Evolutionary conservation across 129 eudicot genomes (phyloP).

Genomic region (Centrapalus pauciflorus): DNA sequence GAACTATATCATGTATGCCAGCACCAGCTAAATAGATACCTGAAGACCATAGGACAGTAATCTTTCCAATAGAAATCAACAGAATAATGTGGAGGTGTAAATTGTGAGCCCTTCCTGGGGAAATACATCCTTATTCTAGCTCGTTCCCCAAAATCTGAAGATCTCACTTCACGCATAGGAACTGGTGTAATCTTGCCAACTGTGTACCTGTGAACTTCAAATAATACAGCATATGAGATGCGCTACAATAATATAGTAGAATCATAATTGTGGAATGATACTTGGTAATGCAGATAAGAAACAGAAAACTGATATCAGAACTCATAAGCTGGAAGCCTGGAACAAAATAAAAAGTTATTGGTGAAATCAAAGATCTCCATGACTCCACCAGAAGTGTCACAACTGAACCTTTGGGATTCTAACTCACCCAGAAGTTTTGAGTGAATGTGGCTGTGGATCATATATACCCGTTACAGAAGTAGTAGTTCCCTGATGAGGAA

Average conservation of each 20-base stretch:
- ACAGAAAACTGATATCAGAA: not conserved
- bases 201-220: constrained; percentile 76
- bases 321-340: not conserved
- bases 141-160: constrained; percentile 77
- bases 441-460: not conserved
- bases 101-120: constrained; percentile 78
- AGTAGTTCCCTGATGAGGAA: constrained; percentile 4
- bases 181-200: constrained; percentile 99
- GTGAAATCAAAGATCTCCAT: not conserved
- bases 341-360: not conserved
- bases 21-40: constrained; percentile 42
- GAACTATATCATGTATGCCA: not conserved
- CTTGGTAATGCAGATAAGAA: not conserved
- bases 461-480: not conserved
- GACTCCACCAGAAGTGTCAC: not conserved
- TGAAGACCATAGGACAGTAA: constrained; percentile 99
- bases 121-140: constrained; percentile 95
- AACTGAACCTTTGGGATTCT: not conserved
- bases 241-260: not conserved
- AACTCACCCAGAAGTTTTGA: not conserved
- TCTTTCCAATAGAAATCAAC: constrained; percentile 93
- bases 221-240: constrained; percentile 39
- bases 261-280: constrained; percentile 4
- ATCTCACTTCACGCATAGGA: constrained; percentile 94
- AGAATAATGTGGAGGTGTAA: constrained; percentile 91